A percentile compares a stretch with the other conserved stretches of the same genome.
Evolutionary conservation across 169 alveolate genomes (phyloP).

Genomic region (Cryptosporidium parvum): DNA sequence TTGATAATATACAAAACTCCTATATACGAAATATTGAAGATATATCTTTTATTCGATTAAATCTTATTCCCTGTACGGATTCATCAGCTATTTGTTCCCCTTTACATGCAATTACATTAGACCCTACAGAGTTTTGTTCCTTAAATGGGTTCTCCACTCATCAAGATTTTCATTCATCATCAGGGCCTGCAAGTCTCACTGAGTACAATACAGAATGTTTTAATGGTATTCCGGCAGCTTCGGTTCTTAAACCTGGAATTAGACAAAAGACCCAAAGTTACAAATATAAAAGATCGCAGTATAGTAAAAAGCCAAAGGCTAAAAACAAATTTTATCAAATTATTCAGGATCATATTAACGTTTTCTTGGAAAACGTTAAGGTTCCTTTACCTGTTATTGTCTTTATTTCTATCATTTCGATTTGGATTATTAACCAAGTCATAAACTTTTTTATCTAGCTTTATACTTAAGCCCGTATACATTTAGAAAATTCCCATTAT

Average conservation of each 20-base stretch:
- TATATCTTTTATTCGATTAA: slow-evolving; percentile 25
- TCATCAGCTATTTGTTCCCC: slow-evolving; percentile 51
- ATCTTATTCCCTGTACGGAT: slow-evolving; percentile 55
- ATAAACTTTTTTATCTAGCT: not conserved
- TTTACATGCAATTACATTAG: slow-evolving; percentile 39
- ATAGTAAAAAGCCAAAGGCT: not conserved
- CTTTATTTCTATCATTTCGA: slow-evolving; percentile 16
- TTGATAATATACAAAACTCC: slow-evolving; percentile 52
- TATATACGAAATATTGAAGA: slow-evolving; percentile 31
- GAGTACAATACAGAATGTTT: slow-evolving; percentile 50
- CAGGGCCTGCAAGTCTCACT: not conserved
- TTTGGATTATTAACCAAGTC: slow-evolving; percentile 28
- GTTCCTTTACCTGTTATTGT: slow-evolving; percentile 48
- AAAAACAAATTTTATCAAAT: not conserved
- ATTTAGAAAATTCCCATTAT: not conserved
- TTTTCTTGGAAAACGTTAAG: not conserved
- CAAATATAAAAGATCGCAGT: slow-evolving; percentile 6
- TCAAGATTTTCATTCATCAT: slow-evolving; percentile 8
- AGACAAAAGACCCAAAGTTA: slow-evolving; percentile 10
- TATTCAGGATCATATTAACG: not conserved
- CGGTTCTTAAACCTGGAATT: slow-evolving; percentile 45
- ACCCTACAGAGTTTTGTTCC: slow-evolving; percentile 57
- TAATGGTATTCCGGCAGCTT: slow-evolving; percentile 40
- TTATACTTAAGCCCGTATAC: not conserved
- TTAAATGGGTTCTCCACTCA: slow-evolving; percentile 32